These are phyloP conservation scores for Sporothrix dimorphospora DNA, from an alignment of 2,329 filamentous ascomycete genomes.

Conservation along the genomic window DNA sequence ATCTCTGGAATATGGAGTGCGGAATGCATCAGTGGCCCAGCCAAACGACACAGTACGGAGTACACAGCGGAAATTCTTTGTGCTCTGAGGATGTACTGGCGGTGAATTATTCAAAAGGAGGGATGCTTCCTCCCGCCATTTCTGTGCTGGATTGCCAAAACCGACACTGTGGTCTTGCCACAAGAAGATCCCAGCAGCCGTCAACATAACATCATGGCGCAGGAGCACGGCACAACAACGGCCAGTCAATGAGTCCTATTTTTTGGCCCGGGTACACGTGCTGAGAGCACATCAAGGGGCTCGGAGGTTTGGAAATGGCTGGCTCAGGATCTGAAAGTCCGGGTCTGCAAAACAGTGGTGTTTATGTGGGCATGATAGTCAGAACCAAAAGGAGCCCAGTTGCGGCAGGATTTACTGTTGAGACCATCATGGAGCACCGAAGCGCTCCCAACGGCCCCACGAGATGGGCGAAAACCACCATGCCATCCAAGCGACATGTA, in stretches of 20 bases:
- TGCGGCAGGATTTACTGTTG: constrained; percentile 7
- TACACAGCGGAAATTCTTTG: too few species aligned
- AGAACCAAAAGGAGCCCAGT: background rate
- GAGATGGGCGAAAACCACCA: background rate
- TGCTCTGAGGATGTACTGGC: background rate
- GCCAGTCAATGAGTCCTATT: background rate
- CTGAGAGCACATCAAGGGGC: constrained; percentile 16
- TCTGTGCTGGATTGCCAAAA: background rate
- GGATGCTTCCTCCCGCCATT: background rate
- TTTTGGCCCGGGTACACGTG: constrained; percentile 3
- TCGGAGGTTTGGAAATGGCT: background rate
- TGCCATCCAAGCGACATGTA: background rate
- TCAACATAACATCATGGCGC: background rate
- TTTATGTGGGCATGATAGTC: background rate
- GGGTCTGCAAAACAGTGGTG: background rate
- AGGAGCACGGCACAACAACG: constrained; percentile 13
- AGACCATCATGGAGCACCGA: constrained; percentile 10
- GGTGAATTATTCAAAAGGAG: background rate
- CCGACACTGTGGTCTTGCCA: background rate
- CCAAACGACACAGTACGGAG: background rate
- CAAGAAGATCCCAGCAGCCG: background rate
- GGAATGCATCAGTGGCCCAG: background rate
- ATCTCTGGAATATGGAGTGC: background rate
- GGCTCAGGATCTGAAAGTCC: background rate
- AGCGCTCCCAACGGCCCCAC: background rate